Percentiles rank a stretch among this genome's conserved stretches.
Conservation (phyloP, 176 grass and related monocot species). For the Oryza nivara region DNA sequence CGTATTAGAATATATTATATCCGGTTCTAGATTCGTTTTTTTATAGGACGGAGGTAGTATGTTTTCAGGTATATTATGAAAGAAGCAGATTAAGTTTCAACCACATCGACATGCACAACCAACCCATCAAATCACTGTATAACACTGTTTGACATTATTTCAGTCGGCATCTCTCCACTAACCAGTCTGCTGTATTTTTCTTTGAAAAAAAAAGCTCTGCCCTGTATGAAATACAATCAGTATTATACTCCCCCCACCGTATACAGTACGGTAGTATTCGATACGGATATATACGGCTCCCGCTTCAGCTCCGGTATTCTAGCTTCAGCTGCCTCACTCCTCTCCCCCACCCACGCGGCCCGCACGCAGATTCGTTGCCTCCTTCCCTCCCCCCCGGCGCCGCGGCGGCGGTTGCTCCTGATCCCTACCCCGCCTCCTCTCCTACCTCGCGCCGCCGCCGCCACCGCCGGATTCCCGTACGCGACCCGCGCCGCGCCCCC, state of each 20-base stretch:
- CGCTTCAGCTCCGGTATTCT: conserved; percentile 28
- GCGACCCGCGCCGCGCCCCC: background rate
- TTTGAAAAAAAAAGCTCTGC: background rate
- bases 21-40: no score
- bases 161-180: background rate
- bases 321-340: conserved; percentile 4
- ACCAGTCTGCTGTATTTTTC: background rate
- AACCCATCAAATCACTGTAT: no score
- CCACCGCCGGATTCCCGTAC: background rate
- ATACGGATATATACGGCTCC: background rate
- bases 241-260: background rate
- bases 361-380: conserved; percentile 16
- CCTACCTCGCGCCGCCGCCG: conserved; percentile 12
- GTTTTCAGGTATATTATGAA: no score
- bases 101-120: no score
- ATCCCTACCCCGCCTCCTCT: conserved; percentile 9
- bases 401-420: conserved; percentile 33
- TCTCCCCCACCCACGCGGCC: background rate
- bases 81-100: no score
- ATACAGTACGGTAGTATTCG: background rate
- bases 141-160: no score
- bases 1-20: no score
- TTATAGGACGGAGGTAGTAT: no score
- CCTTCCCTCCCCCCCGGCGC: background rate
- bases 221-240: background rate